Percentiles rank a stretch among this genome's conserved stretches.
Conservation (phyloP, 2,329 filamentous ascomycete species). For the Arthrobotrys pseudoclavata region DNA sequence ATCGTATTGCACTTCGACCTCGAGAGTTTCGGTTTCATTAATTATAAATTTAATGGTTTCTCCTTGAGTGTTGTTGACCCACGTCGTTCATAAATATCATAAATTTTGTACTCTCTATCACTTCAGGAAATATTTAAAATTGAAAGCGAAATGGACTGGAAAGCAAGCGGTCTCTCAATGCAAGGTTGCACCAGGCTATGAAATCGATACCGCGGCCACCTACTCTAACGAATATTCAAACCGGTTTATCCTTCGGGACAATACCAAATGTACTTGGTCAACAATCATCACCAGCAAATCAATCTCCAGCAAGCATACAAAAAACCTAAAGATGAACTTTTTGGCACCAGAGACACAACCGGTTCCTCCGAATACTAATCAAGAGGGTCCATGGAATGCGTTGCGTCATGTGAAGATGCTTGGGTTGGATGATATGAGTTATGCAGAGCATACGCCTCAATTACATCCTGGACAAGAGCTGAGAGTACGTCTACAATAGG, state of each 20-base stretch:
- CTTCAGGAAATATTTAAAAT: too few relatives aligned
- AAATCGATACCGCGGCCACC: neutral
- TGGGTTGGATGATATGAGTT: constrained; percentile 11
- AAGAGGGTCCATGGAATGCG: constrained; percentile 19
- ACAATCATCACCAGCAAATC: constrained; percentile 5
- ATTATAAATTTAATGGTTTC: neutral
- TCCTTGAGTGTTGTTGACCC: too few relatives aligned
- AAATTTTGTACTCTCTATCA: too few relatives aligned
- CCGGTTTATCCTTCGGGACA: neutral
- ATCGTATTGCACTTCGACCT: neutral
- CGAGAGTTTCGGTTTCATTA: neutral
- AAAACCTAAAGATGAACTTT: constrained; percentile 2
- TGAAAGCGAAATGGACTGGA: neutral
- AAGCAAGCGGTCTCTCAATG: neutral
- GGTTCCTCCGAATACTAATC: neutral
- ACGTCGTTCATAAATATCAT: too few relatives aligned
- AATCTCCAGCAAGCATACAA: neutral
- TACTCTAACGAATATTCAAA: constrained; percentile 15
- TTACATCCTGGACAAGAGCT: neutral
- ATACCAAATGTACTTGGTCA: neutral
- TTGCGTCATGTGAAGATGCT: constrained; percentile 8
- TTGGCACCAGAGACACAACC: neutral
- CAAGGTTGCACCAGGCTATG: neutral
- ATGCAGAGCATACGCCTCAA: constrained; percentile 3
- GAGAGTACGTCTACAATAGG: neutral